Conservation (phyloP, 148 eudicot species). For the Oxyria digyna region DNA sequence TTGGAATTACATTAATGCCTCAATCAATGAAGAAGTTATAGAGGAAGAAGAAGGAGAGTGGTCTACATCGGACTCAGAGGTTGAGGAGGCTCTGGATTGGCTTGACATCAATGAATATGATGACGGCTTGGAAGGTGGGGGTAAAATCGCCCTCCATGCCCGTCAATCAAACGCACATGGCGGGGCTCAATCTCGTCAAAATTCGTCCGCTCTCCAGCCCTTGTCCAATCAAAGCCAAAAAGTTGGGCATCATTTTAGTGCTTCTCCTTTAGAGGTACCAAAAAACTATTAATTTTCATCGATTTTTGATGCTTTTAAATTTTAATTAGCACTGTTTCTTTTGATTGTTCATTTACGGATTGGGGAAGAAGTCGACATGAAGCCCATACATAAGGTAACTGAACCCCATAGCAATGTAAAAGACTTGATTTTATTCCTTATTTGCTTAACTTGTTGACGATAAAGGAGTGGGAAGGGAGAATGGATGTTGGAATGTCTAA, state of each 20-base stretch:
- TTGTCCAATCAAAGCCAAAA: constrained; percentile 71
- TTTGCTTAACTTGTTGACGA: constrained; percentile 2
- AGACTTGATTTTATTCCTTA: too few relatives aligned
- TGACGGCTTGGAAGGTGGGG: constrained; percentile 34
- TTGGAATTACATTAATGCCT: background rate
- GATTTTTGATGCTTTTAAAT: background rate
- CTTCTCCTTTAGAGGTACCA: constrained; percentile 75
- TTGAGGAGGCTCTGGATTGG: constrained; percentile 79
- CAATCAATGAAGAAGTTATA: background rate
- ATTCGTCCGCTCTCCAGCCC: constrained; percentile 68
- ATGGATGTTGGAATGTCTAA: constrained; percentile 79
- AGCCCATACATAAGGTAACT: too few relatives aligned
- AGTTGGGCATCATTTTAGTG: constrained; percentile 52
- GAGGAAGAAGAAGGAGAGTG: constrained; percentile 21
- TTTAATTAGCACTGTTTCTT: background rate
- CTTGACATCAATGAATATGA: constrained; percentile 44
- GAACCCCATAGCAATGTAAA: too few relatives aligned
- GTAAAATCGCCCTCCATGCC: constrained; percentile 32
- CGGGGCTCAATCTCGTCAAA: constrained; percentile 58
- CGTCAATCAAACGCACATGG: constrained; percentile 95
- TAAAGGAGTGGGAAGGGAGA: too few relatives aligned
- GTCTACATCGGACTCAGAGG: constrained; percentile 73
- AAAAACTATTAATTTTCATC: background rate
- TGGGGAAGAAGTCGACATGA: too few relatives aligned
- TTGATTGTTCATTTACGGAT: background rate